These are phyloP conservation scores for Trichoderma brevicompactum DNA, from an alignment of 2,329 filamentous ascomycete species.

Conservation along the genomic window DNA sequence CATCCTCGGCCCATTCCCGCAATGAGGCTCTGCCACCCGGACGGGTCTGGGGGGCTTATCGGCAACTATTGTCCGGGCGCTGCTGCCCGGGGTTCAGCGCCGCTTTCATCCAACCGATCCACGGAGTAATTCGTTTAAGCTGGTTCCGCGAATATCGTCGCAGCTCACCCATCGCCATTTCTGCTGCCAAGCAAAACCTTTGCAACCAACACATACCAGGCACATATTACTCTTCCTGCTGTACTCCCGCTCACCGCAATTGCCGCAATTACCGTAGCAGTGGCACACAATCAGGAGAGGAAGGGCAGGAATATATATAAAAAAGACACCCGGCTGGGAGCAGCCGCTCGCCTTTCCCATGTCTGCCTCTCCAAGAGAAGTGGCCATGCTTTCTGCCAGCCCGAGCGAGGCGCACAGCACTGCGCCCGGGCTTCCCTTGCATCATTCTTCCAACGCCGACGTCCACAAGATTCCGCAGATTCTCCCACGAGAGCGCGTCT, in stretches of 20 bases:
- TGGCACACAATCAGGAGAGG: not conserved
- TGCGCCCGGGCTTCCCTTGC: constrained; percentile 34
- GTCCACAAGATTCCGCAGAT: constrained; percentile 58
- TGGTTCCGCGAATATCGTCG: not conserved
- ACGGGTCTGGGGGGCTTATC: constrained; percentile 4
- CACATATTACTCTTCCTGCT: not conserved
- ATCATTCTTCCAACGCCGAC: constrained; percentile 40
- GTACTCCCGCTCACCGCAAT: not conserved
- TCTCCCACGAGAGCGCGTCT: constrained; percentile 72
- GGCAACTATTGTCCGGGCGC: not conserved
- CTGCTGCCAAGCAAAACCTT: not conserved
- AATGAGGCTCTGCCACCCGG: constrained; percentile 1
- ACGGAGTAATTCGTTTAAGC: not conserved
- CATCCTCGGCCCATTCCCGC: constrained; percentile 2
- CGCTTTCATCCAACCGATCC: constrained; percentile 3
- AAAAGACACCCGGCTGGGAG: not conserved
- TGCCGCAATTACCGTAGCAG: not conserved
- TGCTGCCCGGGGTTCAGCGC: not conserved
- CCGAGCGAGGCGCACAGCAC: constrained; percentile 37
- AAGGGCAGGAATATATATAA: not conserved
- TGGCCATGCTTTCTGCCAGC: constrained; percentile 38
- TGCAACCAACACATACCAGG: not conserved
- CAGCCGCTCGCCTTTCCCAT: not conserved
- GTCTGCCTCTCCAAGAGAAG: constrained; percentile 13
- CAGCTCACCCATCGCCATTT: not conserved